Base-by-base conservation (phyloP, 257 asterid genomes). In the Solanum piurae region DNA sequence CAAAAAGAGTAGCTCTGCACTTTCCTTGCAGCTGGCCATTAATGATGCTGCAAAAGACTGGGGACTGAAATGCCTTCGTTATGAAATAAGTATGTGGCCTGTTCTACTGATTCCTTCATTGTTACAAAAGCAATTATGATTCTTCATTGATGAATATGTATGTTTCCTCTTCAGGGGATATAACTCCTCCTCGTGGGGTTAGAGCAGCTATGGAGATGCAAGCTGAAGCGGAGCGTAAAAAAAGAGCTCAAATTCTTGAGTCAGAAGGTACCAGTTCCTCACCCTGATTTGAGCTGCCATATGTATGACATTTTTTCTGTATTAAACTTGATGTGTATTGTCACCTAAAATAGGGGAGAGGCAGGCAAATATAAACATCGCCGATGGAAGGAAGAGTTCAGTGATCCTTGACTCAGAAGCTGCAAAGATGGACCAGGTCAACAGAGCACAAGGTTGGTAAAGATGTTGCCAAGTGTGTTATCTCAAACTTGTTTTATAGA, bases 171-270 rank as follows among this genome's bases (percentile, higher is more conserved):
- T 62, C 87, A 64, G 87, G 80, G 83, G 83, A 82, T 82, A 87
- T 80, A 87, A 62, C 71, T 68, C 83, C 83, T 20, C 89, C 87
- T 23, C 29, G 18, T 9, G 83, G 89, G 25, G 87, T 82, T 58
- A 75, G 86, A 86, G 72, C 68, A 79, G 87, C 83, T 36, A 87
- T 68, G 89, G 89, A 87, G 58, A 80, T 80, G 89, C 89, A 87
- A 42, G 86, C 83, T 9, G 87, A 87, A 66, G 86, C 83, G 0
- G 72, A 87, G 34, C 68, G 72, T 44, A 87, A 62, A 27, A 87
- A 55, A 52, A 87, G 69, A 37, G 89, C 87, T 82, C 87, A 44
- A 33, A 34, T 87, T 82, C 74, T 87, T 5, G 83, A 82, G 71
- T 66, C 83, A 4, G 87, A 87, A 87, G 88, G 85, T 86, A 86